Conservation (phyloP, 2,329 filamentous ascomycete genomes). For the Fusarium guadeloupense region DNA sequence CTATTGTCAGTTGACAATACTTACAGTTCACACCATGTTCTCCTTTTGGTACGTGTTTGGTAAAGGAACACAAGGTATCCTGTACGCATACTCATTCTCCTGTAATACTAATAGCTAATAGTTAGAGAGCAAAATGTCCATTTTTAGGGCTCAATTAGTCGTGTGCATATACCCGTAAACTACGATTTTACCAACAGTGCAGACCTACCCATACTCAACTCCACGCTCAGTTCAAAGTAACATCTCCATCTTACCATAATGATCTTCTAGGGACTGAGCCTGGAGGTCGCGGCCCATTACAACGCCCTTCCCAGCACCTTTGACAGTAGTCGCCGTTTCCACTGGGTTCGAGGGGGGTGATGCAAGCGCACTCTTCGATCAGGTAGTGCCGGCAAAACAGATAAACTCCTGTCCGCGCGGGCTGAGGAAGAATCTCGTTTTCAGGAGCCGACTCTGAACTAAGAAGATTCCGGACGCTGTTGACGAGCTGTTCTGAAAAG, state of each 20-base stretch:
- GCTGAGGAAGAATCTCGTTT: slow-evolving; percentile 14
- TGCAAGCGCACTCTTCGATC: slow-evolving; percentile 28
- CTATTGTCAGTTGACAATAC: slow-evolving; percentile 4
- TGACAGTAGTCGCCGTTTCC: slow-evolving; percentile 37
- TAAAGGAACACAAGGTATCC: not conserved
- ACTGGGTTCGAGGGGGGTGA: slow-evolving; percentile 10
- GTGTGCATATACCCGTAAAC: not conserved
- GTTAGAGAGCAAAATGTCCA: slow-evolving; percentile 6
- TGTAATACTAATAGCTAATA: slow-evolving; percentile 13
- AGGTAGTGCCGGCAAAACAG: slow-evolving; percentile 36
- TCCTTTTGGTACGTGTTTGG: not conserved
- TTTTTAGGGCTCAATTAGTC: not conserved
- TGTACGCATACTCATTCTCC: not conserved
- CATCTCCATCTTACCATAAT: slow-evolving; percentile 21
- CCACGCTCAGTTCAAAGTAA: not conserved
- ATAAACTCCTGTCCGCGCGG: slow-evolving; percentile 27
- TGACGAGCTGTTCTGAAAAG: slow-evolving; percentile 19
- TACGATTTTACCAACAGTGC: not conserved
- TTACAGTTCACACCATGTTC: not conserved
- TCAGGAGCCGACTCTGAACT: slow-evolving; percentile 2
- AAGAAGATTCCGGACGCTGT: slow-evolving; percentile 23
- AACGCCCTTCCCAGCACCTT: slow-evolving; percentile 37
- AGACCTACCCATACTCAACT: not conserved
- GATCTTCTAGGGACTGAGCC: slow-evolving; percentile 17
- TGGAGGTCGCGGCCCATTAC: slow-evolving; percentile 23